A percentile compares a stretch with the other conserved stretches of the same genome.
Evolutionary conservation across 768 basidiomycete species (phyloP).

Genomic region (Amanita phalloides): DNA sequence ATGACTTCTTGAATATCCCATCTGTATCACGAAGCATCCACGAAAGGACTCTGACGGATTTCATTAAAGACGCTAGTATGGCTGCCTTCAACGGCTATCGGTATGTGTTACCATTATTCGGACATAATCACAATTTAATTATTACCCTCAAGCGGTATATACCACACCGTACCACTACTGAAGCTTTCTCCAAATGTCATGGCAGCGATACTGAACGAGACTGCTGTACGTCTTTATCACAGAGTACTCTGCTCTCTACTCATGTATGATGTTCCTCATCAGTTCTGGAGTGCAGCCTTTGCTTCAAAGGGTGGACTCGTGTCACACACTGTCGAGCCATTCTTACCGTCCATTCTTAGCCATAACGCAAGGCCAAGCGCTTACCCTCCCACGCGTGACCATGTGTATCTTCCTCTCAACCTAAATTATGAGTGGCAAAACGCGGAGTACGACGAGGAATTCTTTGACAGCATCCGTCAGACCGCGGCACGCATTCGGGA

Average conservation of each 20-base stretch:
- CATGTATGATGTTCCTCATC: not conserved
- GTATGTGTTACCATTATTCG: not conserved
- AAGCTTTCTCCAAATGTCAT: constrained; percentile 19
- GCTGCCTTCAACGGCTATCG: constrained; percentile 11
- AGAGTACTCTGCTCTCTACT: not conserved
- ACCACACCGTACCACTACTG: constrained; percentile 26
- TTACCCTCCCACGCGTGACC: constrained; percentile 26
- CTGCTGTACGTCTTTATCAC: constrained; percentile 15
- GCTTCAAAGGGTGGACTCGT: constrained; percentile 9
- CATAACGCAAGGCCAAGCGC: constrained; percentile 29
- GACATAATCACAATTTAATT: not conserved
- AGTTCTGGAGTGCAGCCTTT: not conserved
- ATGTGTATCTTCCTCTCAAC: constrained; percentile 17
- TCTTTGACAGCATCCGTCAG: constrained; percentile 23
- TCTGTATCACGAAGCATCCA: constrained; percentile 18
- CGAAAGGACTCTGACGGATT: constrained; percentile 21
- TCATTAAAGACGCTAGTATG: constrained; percentile 20
- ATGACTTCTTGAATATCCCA: constrained; percentile 34
- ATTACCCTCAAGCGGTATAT: constrained; percentile 10
- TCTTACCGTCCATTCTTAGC: constrained; percentile 28
- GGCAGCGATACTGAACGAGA: constrained; percentile 25
- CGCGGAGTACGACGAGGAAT: constrained; percentile 11
- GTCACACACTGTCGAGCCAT: constrained; percentile 32
- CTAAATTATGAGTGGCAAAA: constrained; percentile 15
- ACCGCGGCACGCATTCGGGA: constrained; percentile 24